Conservation (phyloP, 2,329 filamentous ascomycete species). For the Paraconiothyrium sp. region DNA sequence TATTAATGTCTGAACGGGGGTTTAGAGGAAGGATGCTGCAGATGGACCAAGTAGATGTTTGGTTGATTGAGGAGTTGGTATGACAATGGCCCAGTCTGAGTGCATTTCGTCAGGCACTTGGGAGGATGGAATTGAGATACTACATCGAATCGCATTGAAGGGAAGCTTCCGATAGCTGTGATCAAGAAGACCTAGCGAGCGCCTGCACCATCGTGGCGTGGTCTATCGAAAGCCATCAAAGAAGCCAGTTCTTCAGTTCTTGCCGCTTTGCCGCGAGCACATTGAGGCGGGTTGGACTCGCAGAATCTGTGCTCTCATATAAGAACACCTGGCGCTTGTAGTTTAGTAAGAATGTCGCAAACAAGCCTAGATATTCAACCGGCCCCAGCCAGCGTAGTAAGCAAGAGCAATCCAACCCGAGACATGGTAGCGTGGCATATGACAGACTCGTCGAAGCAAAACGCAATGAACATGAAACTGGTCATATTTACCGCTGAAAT, state of each 20-base stretch:
- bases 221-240: background rate
- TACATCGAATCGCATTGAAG: constrained; percentile 42
- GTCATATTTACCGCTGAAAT: no score
- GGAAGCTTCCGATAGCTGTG: constrained; percentile 46
- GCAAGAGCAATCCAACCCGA: background rate
- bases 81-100: no score
- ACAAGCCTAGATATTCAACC: background rate
- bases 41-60: no score
- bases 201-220: background rate
- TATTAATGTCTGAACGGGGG: no score
- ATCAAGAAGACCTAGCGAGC: background rate
- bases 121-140: no score
- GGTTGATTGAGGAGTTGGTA: no score
- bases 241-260: background rate
- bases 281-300: background rate
- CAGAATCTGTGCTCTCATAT: background rate
- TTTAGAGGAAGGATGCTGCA: no score
- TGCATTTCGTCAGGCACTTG: no score
- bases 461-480: background rate
- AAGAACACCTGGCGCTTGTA: background rate
- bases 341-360: background rate
- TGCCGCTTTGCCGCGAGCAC: background rate
- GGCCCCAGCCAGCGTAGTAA: background rate
- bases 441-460: background rate
- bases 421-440: background rate